These are phyloP conservation scores for Candida namnaoensis DNA, from an alignment of 805 yeast species.

Conservation along the genomic window DNA sequence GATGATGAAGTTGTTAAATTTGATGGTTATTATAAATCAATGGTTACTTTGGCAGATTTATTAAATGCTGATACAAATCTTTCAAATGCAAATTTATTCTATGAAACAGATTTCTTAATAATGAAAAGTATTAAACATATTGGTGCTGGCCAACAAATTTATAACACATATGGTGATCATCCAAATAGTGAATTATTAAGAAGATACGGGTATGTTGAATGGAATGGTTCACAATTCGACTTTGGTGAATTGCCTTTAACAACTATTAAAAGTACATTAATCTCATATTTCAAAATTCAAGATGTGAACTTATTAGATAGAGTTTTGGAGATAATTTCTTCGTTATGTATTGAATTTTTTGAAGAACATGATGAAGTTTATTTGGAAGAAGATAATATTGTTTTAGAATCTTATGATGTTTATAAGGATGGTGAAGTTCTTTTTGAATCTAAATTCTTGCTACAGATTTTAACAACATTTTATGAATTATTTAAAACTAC, in stretches of 20 bases:
- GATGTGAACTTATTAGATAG: conserved; percentile 21
- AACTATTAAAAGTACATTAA: conserved; percentile 29
- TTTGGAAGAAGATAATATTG: conserved; percentile 29
- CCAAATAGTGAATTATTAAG: conserved; percentile 88
- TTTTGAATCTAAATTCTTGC: conserved; percentile 46
- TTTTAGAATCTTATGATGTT: conserved; percentile 56
- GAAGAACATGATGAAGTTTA: conserved; percentile 18
- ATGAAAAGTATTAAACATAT: conserved; percentile 67
- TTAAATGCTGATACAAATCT: conserved; percentile 76
- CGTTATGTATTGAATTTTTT: neutral
- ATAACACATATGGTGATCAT: conserved; percentile 83
- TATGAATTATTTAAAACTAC: conserved; percentile 18
- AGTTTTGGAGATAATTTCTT: conserved; percentile 20
- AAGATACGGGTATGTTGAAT: conserved; percentile 86
- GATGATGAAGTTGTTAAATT: conserved; percentile 27
- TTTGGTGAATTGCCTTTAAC: conserved; percentile 64
- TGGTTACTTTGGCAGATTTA: conserved; percentile 92
- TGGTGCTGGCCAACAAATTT: conserved; percentile 61
- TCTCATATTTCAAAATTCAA: conserved; percentile 11
- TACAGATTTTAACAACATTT: conserved; percentile 41
- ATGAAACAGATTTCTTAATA: conserved; percentile 38
- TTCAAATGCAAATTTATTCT: conserved; percentile 66
- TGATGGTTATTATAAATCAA: conserved; percentile 54
- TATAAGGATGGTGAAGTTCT: conserved; percentile 46
- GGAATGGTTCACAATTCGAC: conserved; percentile 62